Evolutionary conservation across 148 eudicot species (phyloP).

Genomic region (Chenopodium quinoa): DNA sequence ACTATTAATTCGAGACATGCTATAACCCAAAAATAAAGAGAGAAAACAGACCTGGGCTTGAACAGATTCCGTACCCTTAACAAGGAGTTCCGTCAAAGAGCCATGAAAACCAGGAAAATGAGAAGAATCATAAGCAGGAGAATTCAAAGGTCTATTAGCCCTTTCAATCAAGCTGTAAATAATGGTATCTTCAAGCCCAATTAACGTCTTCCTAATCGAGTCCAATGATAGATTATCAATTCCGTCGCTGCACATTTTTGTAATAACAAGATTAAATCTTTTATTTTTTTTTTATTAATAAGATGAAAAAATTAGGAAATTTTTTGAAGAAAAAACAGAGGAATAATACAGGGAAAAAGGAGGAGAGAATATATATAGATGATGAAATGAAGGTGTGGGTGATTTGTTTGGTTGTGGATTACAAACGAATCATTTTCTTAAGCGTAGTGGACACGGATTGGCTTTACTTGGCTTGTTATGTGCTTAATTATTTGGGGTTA

Average conservation of each 20-base stretch:
- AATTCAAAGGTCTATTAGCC: slow-evolving; percentile 59
- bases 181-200: slow-evolving; percentile 79
- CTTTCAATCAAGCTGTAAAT: slow-evolving; percentile 66
- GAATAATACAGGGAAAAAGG: background rate
- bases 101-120: slow-evolving; percentile 34
- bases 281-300: background rate
- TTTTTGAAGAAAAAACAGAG: background rate
- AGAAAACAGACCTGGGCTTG: slow-evolving; percentile 57
- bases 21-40: too few relatives aligned
- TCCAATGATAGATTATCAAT: slow-evolving; percentile 37
- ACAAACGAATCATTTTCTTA: slow-evolving; percentile 17
- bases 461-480: background rate
- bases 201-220: slow-evolving; percentile 45
- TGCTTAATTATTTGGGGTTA: background rate
- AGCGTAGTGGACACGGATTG: slow-evolving; percentile 22
- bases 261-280: background rate
- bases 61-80: slow-evolving; percentile 58
- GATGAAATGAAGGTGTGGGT: background rate
- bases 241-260: slow-evolving; percentile 38
- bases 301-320: background rate
- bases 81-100: slow-evolving; percentile 33
- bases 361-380: background rate
- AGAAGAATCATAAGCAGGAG: slow-evolving; percentile 35
- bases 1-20: background rate
- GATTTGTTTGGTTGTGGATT: slow-evolving; percentile 1